These are phyloP conservation scores for Cyamopsis tetragonoloba DNA, from an alignment of 306 rosid species.

Conservation along the genomic window DNA sequence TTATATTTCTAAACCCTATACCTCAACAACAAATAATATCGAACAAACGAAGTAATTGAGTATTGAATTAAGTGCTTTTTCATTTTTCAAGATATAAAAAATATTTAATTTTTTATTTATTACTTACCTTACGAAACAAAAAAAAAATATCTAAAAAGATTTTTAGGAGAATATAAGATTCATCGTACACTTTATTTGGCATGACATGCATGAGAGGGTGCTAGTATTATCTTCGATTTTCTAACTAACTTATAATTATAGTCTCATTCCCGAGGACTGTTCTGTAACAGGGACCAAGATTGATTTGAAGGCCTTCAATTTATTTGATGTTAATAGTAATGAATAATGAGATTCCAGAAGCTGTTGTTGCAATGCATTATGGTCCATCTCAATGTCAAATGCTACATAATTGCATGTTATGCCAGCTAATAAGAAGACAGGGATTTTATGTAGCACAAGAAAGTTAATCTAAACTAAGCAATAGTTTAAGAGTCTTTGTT, in stretches of 20 bases:
- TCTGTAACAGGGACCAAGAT: background rate
- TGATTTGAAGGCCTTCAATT: slow-evolving; percentile 14
- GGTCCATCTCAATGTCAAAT: slow-evolving; percentile 14
- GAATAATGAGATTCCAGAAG: slow-evolving; percentile 13
- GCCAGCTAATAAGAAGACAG: background rate
- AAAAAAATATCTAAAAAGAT: too few species aligned
- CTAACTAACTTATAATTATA: slow-evolving; percentile 1
- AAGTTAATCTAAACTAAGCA: background rate
- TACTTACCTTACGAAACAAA: too few species aligned
- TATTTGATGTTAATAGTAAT: slow-evolving; percentile 4
- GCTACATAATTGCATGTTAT: slow-evolving; percentile 25
- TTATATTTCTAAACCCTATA: too few species aligned
- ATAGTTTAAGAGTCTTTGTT: too few species aligned
- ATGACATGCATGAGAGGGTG: background rate
- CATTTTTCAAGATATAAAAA: too few species aligned
- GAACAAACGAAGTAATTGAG: too few species aligned
- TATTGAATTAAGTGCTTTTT: too few species aligned
- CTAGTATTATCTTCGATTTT: background rate
- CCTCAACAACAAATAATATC: too few species aligned
- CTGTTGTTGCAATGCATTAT: background rate
- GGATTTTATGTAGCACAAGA: background rate
- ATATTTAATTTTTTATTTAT: too few species aligned
- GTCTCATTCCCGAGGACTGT: background rate
- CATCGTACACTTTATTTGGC: slow-evolving; percentile 24
- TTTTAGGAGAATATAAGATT: too few species aligned